Evolutionary conservation across 371 early-diverging fungal genomes (phyloP).

Genomic region (Mortierella sp.): DNA sequence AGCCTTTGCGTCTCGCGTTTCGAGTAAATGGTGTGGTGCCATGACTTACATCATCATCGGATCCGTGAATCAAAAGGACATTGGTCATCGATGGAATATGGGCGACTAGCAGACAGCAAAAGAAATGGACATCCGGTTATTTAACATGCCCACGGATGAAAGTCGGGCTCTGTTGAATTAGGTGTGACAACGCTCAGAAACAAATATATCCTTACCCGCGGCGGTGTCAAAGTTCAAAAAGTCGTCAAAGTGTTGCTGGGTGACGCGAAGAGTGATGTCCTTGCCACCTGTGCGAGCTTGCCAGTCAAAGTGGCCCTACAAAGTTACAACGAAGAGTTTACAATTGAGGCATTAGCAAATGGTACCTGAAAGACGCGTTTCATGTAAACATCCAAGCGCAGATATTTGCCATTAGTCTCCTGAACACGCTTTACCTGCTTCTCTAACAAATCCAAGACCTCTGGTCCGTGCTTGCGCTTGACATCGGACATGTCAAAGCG

Average conservation of each 20-base stretch:
- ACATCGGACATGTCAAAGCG: conserved; percentile 67
- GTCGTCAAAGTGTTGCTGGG: conserved; percentile 44
- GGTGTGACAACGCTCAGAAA: neutral
- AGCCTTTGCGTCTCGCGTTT: neutral
- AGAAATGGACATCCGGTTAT: conserved; percentile 17
- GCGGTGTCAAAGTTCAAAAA: conserved; percentile 53
- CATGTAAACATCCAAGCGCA: no score
- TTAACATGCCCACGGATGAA: no score
- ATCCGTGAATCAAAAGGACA: conserved; percentile 72
- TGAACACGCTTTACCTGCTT: conserved; percentile 28
- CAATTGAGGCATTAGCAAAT: neutral
- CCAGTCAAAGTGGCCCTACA: conserved; percentile 56
- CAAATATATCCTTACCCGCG: conserved; percentile 24
- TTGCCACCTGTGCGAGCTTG: conserved; percentile 44
- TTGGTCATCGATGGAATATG: conserved; percentile 70
- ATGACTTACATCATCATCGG: conserved; percentile 62
- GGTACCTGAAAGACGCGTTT: neutral
- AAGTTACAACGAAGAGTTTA: neutral
- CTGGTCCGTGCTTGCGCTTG: conserved; percentile 47
- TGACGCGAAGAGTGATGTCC: conserved; percentile 42
- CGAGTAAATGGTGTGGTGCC: neutral
- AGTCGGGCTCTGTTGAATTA: neutral
- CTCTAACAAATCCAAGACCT: conserved; percentile 40
- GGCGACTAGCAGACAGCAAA: conserved; percentile 47
- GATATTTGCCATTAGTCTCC: neutral